Conservation (phyloP, 371 early-diverging fungal species). For the Lichtheimia corymbifera region DNA sequence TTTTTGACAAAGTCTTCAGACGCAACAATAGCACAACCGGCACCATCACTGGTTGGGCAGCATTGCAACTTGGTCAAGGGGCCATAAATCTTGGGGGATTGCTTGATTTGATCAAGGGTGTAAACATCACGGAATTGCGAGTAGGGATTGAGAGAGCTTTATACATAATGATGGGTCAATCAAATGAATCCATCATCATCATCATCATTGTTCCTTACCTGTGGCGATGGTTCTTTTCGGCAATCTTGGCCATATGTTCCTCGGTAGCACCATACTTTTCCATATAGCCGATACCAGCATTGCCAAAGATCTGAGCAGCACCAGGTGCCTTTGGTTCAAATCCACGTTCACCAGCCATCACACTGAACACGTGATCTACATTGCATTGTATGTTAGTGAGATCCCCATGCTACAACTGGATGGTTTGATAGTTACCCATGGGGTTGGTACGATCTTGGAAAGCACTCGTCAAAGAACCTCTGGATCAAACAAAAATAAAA, state of each 20-base stretch:
- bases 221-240: slow-evolving; percentile 79
- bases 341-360: slow-evolving; percentile 65
- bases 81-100: slow-evolving; percentile 71
- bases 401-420: neutral
- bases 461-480: slow-evolving; percentile 58
- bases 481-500: neutral
- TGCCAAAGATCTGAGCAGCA: slow-evolving; percentile 79
- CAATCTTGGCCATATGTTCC: slow-evolving; percentile 71
- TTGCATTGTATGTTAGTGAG: neutral
- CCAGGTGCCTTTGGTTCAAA: slow-evolving; percentile 62
- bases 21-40: slow-evolving; percentile 71
- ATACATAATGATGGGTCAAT: neutral
- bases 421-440: slow-evolving; percentile 37
- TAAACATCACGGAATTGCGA: slow-evolving; percentile 77
- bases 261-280: slow-evolving; percentile 66
- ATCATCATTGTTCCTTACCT: slow-evolving; percentile 21
- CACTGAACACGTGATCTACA: slow-evolving; percentile 54
- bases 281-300: slow-evolving; percentile 76
- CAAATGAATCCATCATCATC: neutral
- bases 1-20: slow-evolving; percentile 70
- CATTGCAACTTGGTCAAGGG: slow-evolving; percentile 79
- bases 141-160: slow-evolving; percentile 74
- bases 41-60: slow-evolving; percentile 82
- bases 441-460: slow-evolving; percentile 73
- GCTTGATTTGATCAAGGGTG: slow-evolving; percentile 66